These are phyloP conservation scores for Cordyceps militaris DNA, from an alignment of 2,329 filamentous ascomycete species.

Conservation along the genomic window DNA sequence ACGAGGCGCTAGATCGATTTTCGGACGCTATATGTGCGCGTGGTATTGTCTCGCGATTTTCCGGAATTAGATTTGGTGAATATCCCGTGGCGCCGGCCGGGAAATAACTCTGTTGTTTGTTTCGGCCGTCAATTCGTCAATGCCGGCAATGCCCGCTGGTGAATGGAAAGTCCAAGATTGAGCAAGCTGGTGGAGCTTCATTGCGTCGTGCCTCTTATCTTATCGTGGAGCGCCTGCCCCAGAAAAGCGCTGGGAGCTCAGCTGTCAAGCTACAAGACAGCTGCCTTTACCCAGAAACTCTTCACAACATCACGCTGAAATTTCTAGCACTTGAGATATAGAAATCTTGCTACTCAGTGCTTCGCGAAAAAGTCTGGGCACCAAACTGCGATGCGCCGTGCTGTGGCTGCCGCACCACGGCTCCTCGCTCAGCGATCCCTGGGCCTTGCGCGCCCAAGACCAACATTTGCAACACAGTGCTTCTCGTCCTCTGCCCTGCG, in stretches of 20 bases:
- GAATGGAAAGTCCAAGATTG: neutral
- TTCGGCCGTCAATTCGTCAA: neutral
- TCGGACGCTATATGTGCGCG: constrained; percentile 3
- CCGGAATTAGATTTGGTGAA: neutral
- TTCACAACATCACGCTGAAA: neutral
- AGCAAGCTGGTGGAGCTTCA: constrained; percentile 8
- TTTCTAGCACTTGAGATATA: neutral
- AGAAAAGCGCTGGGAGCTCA: neutral
- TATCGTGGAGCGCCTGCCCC: neutral
- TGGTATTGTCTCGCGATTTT: constrained; percentile 3
- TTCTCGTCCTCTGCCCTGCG: constrained; percentile 20
- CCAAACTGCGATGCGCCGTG: neutral
- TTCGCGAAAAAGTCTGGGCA: neutral
- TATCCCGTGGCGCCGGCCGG: neutral
- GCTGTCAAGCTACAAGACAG: constrained; percentile 13
- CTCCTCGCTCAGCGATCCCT: constrained; percentile 4
- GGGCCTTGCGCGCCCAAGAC: neutral
- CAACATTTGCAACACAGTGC: constrained; percentile 7
- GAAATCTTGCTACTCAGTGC: neutral
- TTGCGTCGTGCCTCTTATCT: neutral
- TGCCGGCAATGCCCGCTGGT: neutral
- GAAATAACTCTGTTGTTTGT: neutral
- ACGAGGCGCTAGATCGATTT: neutral
- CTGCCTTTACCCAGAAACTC: neutral
- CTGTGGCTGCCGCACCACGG: constrained; percentile 10